These are phyloP conservation scores for Macrocybe gigantea DNA, from an alignment of 768 basidiomycete species.

Conservation along the genomic window DNA sequence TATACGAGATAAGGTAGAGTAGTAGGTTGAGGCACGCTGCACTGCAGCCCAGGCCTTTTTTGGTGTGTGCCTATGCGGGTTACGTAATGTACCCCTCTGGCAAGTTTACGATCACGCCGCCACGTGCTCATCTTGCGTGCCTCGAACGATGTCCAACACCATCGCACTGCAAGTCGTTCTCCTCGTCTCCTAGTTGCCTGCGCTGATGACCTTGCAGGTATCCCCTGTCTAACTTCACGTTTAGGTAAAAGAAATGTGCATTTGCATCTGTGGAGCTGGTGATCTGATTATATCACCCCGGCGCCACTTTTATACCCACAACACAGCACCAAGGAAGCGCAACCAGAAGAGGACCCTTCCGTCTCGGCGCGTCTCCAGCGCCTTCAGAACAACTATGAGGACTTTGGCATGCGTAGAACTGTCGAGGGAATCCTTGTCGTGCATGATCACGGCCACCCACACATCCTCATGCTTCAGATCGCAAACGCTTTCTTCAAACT, in stretches of 20 bases:
- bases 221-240: conserved; percentile 87
- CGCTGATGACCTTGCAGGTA: conserved; percentile 41
- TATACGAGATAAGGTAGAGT: too few relatives aligned
- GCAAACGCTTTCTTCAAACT: conserved; percentile 99
- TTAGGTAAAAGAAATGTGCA: conserved; percentile 47
- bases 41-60: too few relatives aligned
- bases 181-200: neutral
- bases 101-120: neutral
- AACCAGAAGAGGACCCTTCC: conserved; percentile 95
- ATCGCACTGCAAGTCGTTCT: conserved; percentile 38
- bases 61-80: too few relatives aligned
- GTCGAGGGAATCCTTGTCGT: conserved; percentile 89
- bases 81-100: too few relatives aligned
- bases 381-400: conserved; percentile 93
- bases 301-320: conserved; percentile 2
- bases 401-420: conserved; percentile 93
- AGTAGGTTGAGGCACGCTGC: too few relatives aligned
- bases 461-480: conserved; percentile 97
- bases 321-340: conserved; percentile 86
- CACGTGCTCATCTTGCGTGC: conserved; percentile 10
- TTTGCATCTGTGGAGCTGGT: neutral
- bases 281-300: conserved; percentile 4
- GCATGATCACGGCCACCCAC: conserved; percentile 95
- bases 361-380: conserved; percentile 92
- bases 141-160: conserved; percentile 40